Evolutionary conservation across 2,329 filamentous ascomycete genomes (phyloP).

Genomic region (Byssochlamys sp.): DNA sequence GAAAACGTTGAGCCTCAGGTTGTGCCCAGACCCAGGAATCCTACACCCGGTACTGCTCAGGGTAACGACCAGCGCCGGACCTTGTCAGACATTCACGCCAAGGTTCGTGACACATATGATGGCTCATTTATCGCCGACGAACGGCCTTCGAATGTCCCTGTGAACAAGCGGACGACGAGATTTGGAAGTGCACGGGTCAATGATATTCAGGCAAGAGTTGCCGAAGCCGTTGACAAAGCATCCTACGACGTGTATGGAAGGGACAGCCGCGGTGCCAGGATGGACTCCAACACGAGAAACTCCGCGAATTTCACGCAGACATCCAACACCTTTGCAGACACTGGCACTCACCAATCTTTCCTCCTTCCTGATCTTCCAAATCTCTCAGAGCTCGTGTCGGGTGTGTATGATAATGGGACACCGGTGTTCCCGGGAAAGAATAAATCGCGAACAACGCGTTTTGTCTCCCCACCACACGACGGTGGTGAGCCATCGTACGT

Average conservation of each 20-base stretch:
- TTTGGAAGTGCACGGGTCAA: slow-evolving; percentile 38
- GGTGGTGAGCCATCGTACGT: slow-evolving; percentile 21
- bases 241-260: slow-evolving; percentile 26
- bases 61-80: slow-evolving; percentile 36
- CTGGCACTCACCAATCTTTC: slow-evolving; percentile 50
- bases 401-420: slow-evolving; percentile 48
- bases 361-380: slow-evolving; percentile 53
- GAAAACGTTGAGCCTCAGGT: slow-evolving; percentile 31
- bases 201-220: slow-evolving; percentile 34
- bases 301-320: slow-evolving; percentile 18
- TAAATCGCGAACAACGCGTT: slow-evolving; percentile 44
- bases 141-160: slow-evolving; percentile 34
- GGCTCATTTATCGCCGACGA: slow-evolving; percentile 44
- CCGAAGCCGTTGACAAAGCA: slow-evolving; percentile 30
- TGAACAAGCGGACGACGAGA: slow-evolving; percentile 44
- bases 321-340: slow-evolving; percentile 31
- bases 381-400: slow-evolving; percentile 52
- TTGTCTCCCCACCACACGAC: slow-evolving; percentile 39
- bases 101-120: slow-evolving; percentile 43
- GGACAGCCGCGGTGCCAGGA: slow-evolving; percentile 20
- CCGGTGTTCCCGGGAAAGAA: slow-evolving; percentile 45
- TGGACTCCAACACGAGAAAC: slow-evolving; percentile 14
- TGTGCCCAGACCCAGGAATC: slow-evolving; percentile 23
- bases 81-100: slow-evolving; percentile 48
- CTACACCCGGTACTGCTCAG: background rate